Base-by-base conservation (phyloP, 192 early-diverging fungal genomes). In the Entomortierella beljakovae region DNA sequence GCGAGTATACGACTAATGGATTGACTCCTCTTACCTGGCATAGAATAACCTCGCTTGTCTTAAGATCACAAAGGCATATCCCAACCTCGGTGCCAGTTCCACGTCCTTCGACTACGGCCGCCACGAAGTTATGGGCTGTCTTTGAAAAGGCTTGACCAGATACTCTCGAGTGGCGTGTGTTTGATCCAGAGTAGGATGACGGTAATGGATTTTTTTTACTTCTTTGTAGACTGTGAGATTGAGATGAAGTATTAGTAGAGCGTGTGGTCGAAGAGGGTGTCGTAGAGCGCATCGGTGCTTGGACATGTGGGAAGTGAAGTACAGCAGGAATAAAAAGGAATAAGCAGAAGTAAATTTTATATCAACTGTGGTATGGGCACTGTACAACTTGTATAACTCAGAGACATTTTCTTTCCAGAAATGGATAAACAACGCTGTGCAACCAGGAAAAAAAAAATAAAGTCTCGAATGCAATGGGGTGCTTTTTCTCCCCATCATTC, bases 1-100 rank as follows among this genome's bases (percentile, higher is more conserved):
- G 18, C 38, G 8, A 25, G 13, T 9, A 6, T 6, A 56, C 13
- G 29, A 9, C 29, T 8, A 8, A 6, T 32, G 10, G 29, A 25
- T 6, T 23, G 6, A 7, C 23, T 10, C 18, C 2, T 42, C 51
- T 22, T 71, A 92, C 91, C 82, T 93, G 91, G 20, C 74, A 88
- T 31, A 93, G 48, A 32, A 73, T 80, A 57, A 85, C 86, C 67
- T 90, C 87, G 63, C 88, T 87, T 3, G 83, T 85, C 11, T 70
- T 65, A 49, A 90, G 69, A 67, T 90, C 80, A 40, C 92, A 84
- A 51, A 90, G 85, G 25, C 87, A 89, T 60, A 90, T 70, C 20
- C 88, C 89, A 64, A 91, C 76, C 65, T 93, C 92, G 18, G 63
- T 56, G 20, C 65, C 56, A 28, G 52, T 55, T 23, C 82, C 88